phyloP scores from a whole-genome alignment of 2,329 filamentous ascomycete species.

The Clonostachys sp. region DNA sequence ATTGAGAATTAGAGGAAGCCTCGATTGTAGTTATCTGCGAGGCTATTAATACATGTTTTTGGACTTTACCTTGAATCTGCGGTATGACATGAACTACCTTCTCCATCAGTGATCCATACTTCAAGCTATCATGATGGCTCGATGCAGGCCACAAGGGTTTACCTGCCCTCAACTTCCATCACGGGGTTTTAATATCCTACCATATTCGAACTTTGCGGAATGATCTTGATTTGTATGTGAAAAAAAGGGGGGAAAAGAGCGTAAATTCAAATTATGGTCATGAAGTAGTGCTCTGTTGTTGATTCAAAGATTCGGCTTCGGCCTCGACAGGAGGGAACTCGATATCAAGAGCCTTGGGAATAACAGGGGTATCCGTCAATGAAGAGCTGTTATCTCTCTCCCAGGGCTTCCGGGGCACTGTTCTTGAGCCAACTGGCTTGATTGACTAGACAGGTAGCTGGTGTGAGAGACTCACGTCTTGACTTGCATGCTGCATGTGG shows the following conservation, averaged over 20 bases:
- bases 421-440: conserved; percentile 40
- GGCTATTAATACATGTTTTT: conserved; percentile 1
- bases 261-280: too few relatives aligned
- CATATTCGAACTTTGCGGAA: neutral
- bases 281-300: too few relatives aligned
- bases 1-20: neutral
- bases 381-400: conserved; percentile 49
- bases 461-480: too few relatives aligned
- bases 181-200: neutral
- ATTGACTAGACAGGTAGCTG: conserved; percentile 26
- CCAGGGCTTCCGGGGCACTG: conserved; percentile 66
- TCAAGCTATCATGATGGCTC: too few relatives aligned
- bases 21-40: conserved; percentile 1
- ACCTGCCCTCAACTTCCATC: too few relatives aligned
- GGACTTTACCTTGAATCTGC: neutral
- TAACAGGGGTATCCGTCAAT: conserved; percentile 7
- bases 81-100: neutral
- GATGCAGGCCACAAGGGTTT: too few relatives aligned
- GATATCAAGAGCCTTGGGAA: conserved; percentile 19
- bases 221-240: neutral
- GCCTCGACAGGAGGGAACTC: conserved; percentile 29
- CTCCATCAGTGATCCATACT: too few relatives aligned
- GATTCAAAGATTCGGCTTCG: conserved; percentile 6
- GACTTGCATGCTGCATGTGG: neutral
- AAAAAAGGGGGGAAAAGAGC: conserved; percentile 2